Conservation (phyloP, 1,284 basidiomycete genomes). For the Ustilago xerochloae region DNA sequence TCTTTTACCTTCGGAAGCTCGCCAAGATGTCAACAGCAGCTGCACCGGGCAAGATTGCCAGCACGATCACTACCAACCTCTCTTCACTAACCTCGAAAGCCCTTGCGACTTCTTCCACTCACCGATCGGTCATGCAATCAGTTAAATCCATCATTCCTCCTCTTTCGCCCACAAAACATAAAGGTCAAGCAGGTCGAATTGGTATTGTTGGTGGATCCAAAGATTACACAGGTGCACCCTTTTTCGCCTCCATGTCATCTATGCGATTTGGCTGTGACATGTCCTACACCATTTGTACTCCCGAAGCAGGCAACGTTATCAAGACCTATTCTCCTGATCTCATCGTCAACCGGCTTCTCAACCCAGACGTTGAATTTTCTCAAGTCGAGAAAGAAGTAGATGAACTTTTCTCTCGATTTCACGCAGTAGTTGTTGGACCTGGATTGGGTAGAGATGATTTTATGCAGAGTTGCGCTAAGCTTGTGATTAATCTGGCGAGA, state of each 20-base stretch:
- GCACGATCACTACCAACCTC: constrained; percentile 10
- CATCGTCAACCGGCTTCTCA: constrained; percentile 92
- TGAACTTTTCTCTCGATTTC: constrained; percentile 81
- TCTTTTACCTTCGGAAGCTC: too few species aligned
- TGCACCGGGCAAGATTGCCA: constrained; percentile 18
- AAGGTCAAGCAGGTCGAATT: constrained; percentile 95
- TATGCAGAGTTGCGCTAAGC: constrained; percentile 79
- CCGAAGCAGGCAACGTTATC: constrained; percentile 84
- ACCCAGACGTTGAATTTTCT: constrained; percentile 32
- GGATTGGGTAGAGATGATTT: constrained; percentile 80
- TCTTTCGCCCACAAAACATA: constrained; percentile 84
- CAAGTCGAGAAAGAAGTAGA: constrained; percentile 75
- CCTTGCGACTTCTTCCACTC: constrained; percentile 2
- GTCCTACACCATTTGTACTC: constrained; percentile 95
- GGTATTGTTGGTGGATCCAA: constrained; percentile 91
- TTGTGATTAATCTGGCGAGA: constrained; percentile 71
- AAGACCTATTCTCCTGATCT: constrained; percentile 94
- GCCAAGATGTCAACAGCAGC: constrained; percentile 24
- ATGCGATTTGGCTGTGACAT: constrained; percentile 80
- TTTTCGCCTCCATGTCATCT: constrained; percentile 71
- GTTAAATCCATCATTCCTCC: constrained; percentile 85
- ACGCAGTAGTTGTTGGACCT: constrained; percentile 91
- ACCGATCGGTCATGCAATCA: constrained; percentile 25
- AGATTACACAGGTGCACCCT: constrained; percentile 96
- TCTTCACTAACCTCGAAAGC: constrained; percentile 14